These are phyloP conservation scores for Solanum aculeatissimum DNA, from an alignment of 305 asterid genomes.

Conservation along the genomic window DNA sequence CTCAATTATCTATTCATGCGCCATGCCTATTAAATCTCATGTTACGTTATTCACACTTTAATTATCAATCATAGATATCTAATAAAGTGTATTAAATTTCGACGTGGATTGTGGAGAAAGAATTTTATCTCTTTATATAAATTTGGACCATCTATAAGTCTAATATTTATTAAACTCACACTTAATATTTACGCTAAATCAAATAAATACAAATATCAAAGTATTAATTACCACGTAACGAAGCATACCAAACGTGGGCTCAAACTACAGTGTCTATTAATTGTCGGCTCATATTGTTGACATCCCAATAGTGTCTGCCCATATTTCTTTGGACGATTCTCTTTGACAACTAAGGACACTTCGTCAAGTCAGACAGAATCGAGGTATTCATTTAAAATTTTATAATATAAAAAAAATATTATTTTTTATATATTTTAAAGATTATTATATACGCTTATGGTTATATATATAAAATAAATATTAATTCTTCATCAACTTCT, in stretches of 20 bases:
- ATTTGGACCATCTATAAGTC: background rate
- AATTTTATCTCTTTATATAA: background rate
- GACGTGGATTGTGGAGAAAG: background rate
- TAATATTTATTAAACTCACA: background rate
- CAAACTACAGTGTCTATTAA: background rate
- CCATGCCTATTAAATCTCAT: background rate
- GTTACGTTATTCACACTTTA: background rate
- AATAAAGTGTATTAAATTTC: background rate
- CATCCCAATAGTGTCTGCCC: background rate
- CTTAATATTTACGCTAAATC: background rate
- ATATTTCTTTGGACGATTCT: background rate
- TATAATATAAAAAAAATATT: too few relatives aligned
- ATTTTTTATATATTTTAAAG: too few relatives aligned
- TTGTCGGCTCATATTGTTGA: background rate
- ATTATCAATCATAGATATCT: background rate
- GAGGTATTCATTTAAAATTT: background rate
- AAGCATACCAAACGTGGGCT: background rate
- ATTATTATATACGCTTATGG: too few relatives aligned
- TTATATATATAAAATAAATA: background rate
- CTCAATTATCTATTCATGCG: background rate
- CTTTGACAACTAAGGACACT: background rate
- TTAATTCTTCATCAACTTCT: too few relatives aligned
- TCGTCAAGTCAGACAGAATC: fast-evolving
- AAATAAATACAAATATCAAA: background rate
- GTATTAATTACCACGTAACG: background rate